Evolutionary conservation across 768 basidiomycete genomes (phyloP), one percentile per base, ranked within the genome.

Genomic region (Pleurotus cornucopiae): DNA sequence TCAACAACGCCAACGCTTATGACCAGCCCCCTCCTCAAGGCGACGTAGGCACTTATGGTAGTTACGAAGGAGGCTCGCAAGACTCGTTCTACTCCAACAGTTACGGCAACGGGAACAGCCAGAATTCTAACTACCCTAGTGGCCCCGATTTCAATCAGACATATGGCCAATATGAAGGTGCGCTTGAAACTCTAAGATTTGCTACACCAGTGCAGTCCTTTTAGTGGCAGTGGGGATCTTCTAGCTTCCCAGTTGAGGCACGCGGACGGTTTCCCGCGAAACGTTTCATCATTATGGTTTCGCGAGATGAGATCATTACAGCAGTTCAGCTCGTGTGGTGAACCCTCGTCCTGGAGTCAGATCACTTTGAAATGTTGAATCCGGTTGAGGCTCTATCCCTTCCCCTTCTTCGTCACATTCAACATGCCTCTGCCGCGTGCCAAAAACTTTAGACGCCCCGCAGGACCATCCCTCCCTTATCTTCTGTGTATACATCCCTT

Each of bases 111-210:
- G 74, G 74, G 61, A 70, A 79, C 56, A 70, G 83, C 62, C 30
- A 34, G 30, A 34, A 34, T 34, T 69, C 77, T 69, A 72, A 71
- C 51, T 67, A 75, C 60, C 70, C 79, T 67, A 73, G 75, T 58
- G 80, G 78, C 55, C 38, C 51, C 21, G 21, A 40, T 37, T 80
- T 75, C 67, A 70, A 76, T 69, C 84, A 87, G 73, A 84, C 76
- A 60, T 88, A 81, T 71, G 61, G 67, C 60, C 82, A 80, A 73
- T 80, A 73, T 75, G 89, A 91, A 92, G 90, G 90, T 93, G 82
- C 89, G 90, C 89, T 86, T 74, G 78, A 81, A 79, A 71, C 83
- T 40, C 51, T 84, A 73, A 84, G 81, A 82, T 77, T 83, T 69
- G 80, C 76, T 67, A 59, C 59, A 63, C 56, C 64, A 69, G 48